These are phyloP conservation scores for Arabis hirsuta DNA, from an alignment of 345 rosid species.

Conservation along the genomic window DNA sequence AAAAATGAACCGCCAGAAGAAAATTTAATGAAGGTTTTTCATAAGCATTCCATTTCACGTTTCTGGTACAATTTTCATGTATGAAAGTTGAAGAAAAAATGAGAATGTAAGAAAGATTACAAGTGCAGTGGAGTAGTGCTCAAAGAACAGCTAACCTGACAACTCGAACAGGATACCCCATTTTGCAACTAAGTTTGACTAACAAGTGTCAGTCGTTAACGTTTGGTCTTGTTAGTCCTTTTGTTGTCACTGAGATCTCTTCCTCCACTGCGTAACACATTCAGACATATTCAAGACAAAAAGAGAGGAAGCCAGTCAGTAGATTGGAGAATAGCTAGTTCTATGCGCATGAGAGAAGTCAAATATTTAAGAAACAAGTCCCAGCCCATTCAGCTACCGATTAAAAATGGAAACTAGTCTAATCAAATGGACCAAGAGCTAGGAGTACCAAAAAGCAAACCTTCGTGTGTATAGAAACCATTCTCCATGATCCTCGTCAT, in stretches of 20 bases:
- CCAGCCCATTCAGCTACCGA: no score
- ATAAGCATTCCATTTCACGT: neutral
- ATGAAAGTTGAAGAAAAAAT: neutral
- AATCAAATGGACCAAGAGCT: slow-evolving; percentile 14
- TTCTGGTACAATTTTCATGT: neutral
- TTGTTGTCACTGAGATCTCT: slow-evolving; percentile 80
- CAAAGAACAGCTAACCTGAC: slow-evolving; percentile 58
- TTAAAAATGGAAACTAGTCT: no score
- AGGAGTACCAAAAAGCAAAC: slow-evolving; percentile 16
- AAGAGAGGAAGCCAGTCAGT: neutral
- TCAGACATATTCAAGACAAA: slow-evolving; percentile 11
- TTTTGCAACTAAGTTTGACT: slow-evolving; percentile 67
- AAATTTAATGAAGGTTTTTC: neutral
- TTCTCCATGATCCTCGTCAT: slow-evolving; percentile 84
- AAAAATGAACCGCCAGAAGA: neutral
- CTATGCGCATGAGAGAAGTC: neutral
- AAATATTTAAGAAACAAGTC: neutral
- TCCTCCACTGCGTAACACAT: slow-evolving; percentile 63
- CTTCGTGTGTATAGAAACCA: slow-evolving; percentile 44
- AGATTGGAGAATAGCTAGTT: neutral
- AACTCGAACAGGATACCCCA: slow-evolving; percentile 84
- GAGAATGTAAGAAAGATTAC: neutral
- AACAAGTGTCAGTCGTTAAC: slow-evolving; percentile 40
- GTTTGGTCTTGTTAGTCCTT: slow-evolving; percentile 70
- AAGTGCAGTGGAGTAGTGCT: no score